Evolutionary conservation across 2,329 filamentous ascomycete species (phyloP).

Genomic region (Aphanocladium album): DNA sequence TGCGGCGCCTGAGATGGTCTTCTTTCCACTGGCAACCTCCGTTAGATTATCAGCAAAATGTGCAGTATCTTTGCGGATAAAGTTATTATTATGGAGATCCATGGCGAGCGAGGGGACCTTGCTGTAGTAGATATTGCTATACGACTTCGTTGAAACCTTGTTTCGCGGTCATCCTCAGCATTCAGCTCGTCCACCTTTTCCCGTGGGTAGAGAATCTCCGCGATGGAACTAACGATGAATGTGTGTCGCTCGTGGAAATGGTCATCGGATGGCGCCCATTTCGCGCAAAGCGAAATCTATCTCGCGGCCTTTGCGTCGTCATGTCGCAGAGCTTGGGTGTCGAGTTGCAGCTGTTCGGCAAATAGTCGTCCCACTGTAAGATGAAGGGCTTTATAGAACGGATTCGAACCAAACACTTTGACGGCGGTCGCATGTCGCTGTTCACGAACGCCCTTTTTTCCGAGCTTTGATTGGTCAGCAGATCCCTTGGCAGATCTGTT

Average conservation of each 20-base stretch:
- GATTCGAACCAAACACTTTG: constrained; percentile 36
- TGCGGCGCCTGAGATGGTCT: constrained; percentile 50
- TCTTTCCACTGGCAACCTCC: constrained; percentile 42
- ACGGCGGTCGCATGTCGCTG: constrained; percentile 37
- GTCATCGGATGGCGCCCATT: constrained; percentile 54
- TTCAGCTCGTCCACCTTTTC: constrained; percentile 25
- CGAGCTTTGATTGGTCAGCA: not conserved
- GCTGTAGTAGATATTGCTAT: constrained; percentile 50
- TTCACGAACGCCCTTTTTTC: constrained; percentile 26
- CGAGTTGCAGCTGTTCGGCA: constrained; percentile 46
- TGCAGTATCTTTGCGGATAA: constrained; percentile 44
- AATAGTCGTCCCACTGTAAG: constrained; percentile 51
- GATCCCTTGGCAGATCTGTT: not conserved
- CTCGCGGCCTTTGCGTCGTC: constrained; percentile 35
- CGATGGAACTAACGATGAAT: constrained; percentile 51
- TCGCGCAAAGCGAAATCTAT: constrained; percentile 51
- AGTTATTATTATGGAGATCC: constrained; percentile 45
- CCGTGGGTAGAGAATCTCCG: constrained; percentile 46
- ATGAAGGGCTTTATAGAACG: constrained; percentile 48
- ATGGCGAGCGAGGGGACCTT: constrained; percentile 53
- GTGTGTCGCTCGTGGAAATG: constrained; percentile 56
- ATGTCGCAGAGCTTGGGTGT: constrained; percentile 37
- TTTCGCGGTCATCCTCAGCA: constrained; percentile 37
- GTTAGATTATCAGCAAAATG: constrained; percentile 46
- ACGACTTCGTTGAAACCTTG: constrained; percentile 42